Base-by-base conservation (phyloP, 2,329 filamentous ascomycete genomes). In the Penicillium thymicola region DNA sequence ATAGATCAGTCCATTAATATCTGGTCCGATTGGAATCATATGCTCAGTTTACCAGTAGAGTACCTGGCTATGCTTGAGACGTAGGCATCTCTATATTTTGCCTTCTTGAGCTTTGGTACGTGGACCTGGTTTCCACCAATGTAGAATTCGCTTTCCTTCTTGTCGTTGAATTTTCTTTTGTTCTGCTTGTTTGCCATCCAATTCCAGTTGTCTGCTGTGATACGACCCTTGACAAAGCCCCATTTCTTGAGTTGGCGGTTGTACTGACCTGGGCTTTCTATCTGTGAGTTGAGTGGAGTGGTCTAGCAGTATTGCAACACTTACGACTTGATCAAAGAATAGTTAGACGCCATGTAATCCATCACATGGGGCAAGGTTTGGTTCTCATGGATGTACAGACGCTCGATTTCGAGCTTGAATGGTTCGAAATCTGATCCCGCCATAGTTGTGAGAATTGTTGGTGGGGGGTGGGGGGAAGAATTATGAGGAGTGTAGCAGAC, bases 101-200 rank as follows among this genome's bases (percentile, higher is more conserved):
- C 41, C 27, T 40, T 52, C 8, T 37, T 40, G 10, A 57, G 2
- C 40, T 55, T 63, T 16, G 49, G 14, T 4, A 55, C 30, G 13
- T 43, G 32, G 32, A 55, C 42, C 43, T 63, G 36, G 32, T 52
- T 28, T n/a, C 57, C 59, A 36, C 59, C 13, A 27, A 60, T 28
- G 27, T 51, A 49, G 8, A 65, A 52, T 46, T 65, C 60, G n/a
- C 62, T 65, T 27, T 63, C 50, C 38, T 63, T 63, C 3, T 57
- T 25, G 21, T 58, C 28, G 11, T 21, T 23, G 23, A 38, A 30
- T 40, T 62, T 65, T 23, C 62, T 57, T 57, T 63, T 63, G 5
- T 25, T 50, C 40, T 3, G 49, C 40, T n/a, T 48, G 30, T 54
- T 37, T 51, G 30, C 28, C 28, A 65, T 59, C 16, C 52, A 63